Base-by-base conservation (phyloP, 1,284 basidiomycete genomes). In the Cryptococcus amylolentus region DNA sequence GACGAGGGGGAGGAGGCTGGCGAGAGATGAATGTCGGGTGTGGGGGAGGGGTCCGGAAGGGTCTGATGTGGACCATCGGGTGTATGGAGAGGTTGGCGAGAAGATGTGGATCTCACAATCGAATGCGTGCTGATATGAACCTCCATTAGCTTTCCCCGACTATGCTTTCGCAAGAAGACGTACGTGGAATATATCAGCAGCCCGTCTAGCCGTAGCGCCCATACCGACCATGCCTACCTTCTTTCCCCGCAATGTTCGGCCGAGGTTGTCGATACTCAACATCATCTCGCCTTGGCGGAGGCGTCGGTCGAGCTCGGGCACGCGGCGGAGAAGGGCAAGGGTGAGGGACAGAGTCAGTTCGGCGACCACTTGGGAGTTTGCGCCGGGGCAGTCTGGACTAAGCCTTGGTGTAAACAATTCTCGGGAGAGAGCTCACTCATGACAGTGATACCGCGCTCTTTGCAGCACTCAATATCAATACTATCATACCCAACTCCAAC, bases 301-400 rank as follows among this genome's bases (percentile, higher is more conserved):
- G 28, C 79, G 73, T 0, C 73, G 46, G 37, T 61, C 56, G 14
- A 81, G 71, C 63, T 82, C 81, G 10, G 73, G 73, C 56, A 87
- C 79, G 60, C 86, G 84, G 2, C 77, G 67, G 7, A 77, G 74
- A n/a, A 87, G 76, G 52, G 81, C 73, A 55, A 85, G 79, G 31
- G 81, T 80, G 5, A 84, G 81, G 1, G 81, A 80, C 12, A 88
- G 72, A 37, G 86, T 80, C 46, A 87, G 75, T 13, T 78, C 73
- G 16, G 66, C 69, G 2, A 75, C 72, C 1, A 84, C 82, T 82
- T 84, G 83, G 18, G 56, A 54, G 49, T 61, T 61, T 23, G 51
- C 39, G 0, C 60, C 60, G 12, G 60, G 60, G 49, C 60, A 58
- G 45, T 61, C 60, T 61, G 54, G 3, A 14, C 18, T 47, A 31